Percentiles rank a stretch among this genome's conserved stretches.
Evolutionary conservation across 129 eudicot species (phyloP).

Genomic region (Helianthus tuberosus): DNA sequence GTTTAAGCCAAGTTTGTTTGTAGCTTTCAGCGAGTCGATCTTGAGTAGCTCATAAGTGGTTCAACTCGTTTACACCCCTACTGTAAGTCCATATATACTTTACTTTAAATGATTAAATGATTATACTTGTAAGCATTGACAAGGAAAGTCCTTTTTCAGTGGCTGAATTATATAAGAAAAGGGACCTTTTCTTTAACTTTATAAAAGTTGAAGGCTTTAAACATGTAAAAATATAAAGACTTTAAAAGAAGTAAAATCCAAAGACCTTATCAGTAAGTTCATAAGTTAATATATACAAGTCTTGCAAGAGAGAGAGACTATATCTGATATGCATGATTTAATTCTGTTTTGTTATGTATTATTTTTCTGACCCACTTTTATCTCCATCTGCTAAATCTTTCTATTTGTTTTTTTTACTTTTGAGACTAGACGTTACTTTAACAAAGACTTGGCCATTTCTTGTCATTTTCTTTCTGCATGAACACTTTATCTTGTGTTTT

Average conservation of each 20-base stretch:
- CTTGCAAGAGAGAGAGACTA: neutral
- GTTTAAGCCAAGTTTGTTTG: too few species aligned
- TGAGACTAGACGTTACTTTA: slow-evolving; percentile 23
- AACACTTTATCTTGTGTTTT: slow-evolving; percentile 22
- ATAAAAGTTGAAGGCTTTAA: neutral
- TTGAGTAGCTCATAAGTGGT: too few species aligned
- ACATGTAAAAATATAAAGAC: neutral
- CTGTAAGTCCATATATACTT: too few species aligned
- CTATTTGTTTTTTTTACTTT: slow-evolving; percentile 21
- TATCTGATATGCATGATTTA: neutral
- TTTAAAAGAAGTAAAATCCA: neutral
- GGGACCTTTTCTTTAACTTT: neutral
- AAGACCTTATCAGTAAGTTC: too few species aligned
- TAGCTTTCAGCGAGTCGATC: too few species aligned
- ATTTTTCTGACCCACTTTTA: slow-evolving; percentile 18
- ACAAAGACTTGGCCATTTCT: slow-evolving; percentile 27
- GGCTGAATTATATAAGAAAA: neutral
- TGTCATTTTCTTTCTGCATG: slow-evolving; percentile 29
- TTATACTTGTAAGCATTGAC: too few species aligned
- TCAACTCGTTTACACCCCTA: too few species aligned
- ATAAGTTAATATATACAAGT: too few species aligned
- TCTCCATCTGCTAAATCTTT: slow-evolving; percentile 7
- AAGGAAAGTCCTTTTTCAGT: neutral
- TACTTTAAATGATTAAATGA: too few species aligned
- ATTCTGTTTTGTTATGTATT: neutral